Conservation (phyloP, 1,139 yeast genomes). For the Meyerozyma elateridarum region DNA sequence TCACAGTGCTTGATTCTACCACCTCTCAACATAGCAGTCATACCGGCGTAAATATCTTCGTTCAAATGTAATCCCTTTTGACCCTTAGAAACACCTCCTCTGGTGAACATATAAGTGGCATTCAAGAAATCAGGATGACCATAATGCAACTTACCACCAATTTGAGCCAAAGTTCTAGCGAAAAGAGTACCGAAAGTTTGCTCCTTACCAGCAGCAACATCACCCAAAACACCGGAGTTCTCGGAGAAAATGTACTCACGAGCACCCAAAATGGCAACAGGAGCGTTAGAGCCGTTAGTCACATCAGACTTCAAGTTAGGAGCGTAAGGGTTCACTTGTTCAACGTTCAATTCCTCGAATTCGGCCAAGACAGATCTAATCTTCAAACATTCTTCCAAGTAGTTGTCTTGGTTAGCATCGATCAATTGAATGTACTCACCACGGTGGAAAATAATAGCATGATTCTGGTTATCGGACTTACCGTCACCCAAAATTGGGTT, state of each 20-base stretch:
- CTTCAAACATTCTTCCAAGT: conserved; percentile 96
- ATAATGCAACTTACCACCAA: conserved; percentile 98
- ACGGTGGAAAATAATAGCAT: conserved; percentile 92
- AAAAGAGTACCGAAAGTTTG: conserved; percentile 98
- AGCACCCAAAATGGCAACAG: conserved; percentile 98
- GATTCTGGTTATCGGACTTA: conserved; percentile 98
- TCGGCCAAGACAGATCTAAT: conserved; percentile 96
- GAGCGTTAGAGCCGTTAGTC: conserved; percentile 45
- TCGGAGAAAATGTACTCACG: conserved; percentile 99
- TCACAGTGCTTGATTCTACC: conserved; percentile 99
- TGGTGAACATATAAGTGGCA: conserved; percentile 89
- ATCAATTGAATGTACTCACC: conserved; percentile 98
- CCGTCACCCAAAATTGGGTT: conserved; percentile 99
- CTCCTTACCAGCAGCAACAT: conserved; percentile 99
- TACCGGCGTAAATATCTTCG: conserved; percentile 99
- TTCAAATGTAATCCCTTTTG: conserved; percentile 97
- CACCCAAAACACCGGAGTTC: conserved; percentile 98
- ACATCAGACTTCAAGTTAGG: conserved; percentile 47
- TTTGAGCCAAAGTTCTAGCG: conserved; percentile 95
- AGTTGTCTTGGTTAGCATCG: conserved; percentile 98
- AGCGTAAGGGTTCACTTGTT: conserved; percentile 79
- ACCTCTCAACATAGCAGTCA: conserved; percentile 96
- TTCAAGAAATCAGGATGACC: conserved; percentile 99
- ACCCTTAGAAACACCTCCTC: conserved; percentile 99
- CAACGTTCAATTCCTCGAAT: conserved; percentile 91